Base-by-base conservation (phyloP, 2,329 filamentous ascomycete species). In the Penicillium sp. region DNA sequence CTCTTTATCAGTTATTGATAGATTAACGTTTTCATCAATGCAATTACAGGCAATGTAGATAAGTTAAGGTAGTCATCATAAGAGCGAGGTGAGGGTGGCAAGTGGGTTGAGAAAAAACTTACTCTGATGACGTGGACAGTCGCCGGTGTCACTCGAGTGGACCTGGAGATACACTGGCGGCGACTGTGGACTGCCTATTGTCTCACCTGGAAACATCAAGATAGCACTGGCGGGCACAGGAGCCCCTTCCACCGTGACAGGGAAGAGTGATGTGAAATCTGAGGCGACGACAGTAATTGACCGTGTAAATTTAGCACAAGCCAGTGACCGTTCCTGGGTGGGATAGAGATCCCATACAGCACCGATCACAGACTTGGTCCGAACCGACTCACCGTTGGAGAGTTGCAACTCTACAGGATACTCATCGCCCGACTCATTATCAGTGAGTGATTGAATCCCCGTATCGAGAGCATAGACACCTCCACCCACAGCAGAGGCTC, bases 11-110 rank as follows among this genome's bases (percentile, higher is more conserved):
- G 91, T 80, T 88, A 43, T 19, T 91, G 87, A 93, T 88, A 93
- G 89, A 92, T 82, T 41, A 41, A 82, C 60, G 74, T 82, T 84
- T 84, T 95, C 92, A 87, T 96, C 93, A 96, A 89, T 84, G 83
- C 76, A 80, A 79, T 89, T 96, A 74, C 93, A 93, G 93, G 90
- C 92, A 98, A 98, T 97, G 93, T 98, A 97, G 93, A 97, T 98
- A 98, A 98, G 93, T 70, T 63, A 54, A 76, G 84, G 77, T 77
- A 66, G 82, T 96, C 93, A 98, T 97, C 93, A 92, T 89, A 72
- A 82, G 83, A 82, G 73, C 68, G 50, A 45, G 60, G 35, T 39
- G 58, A 58, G 59, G 22, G 22, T 35, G 48, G 37, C 37, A 39
- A 62, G 57, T 57, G 43, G 59, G 46, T 53, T n/a, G 56, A 45